Evolutionary conservation across 225 moss, liverwort and hornwort genomes (phyloP).

Genomic region (Climacium dendroides): DNA sequence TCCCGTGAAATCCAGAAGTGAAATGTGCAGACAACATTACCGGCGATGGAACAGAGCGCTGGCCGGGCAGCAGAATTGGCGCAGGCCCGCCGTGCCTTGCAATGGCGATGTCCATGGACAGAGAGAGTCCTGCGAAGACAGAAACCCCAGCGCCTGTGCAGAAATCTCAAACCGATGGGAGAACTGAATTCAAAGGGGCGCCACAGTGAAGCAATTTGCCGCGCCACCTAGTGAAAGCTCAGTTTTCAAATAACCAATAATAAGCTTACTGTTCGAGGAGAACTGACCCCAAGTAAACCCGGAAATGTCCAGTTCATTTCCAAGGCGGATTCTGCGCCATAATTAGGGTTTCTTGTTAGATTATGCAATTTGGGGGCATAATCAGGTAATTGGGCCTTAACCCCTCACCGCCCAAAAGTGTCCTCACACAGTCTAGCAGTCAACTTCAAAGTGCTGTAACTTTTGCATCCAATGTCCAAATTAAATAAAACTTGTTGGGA

Average conservation of each 20-base stretch:
- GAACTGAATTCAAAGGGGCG: not conserved
- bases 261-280: not conserved
- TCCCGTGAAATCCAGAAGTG: not conserved
- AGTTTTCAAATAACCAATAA: not conserved
- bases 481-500: too few species aligned
- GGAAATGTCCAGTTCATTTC: too few species aligned
- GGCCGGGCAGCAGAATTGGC: not conserved
- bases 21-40: not conserved
- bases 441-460: too few species aligned
- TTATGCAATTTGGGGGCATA: too few species aligned
- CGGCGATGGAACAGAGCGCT: not conserved
- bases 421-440: too few species aligned
- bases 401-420: too few species aligned
- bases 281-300: not conserved
- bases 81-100: not conserved
- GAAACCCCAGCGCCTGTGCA: not conserved
- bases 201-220: not conserved
- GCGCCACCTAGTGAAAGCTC: not conserved
- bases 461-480: too few species aligned
- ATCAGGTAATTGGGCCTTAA: too few species aligned
- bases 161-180: not conserved
- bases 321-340: rapidly evolving
- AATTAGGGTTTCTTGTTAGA: not conserved
- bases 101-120: not conserved
- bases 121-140: not conserved